Conservation (phyloP, 768 basidiomycete genomes). For the Xanthoconium stramineum region DNA sequence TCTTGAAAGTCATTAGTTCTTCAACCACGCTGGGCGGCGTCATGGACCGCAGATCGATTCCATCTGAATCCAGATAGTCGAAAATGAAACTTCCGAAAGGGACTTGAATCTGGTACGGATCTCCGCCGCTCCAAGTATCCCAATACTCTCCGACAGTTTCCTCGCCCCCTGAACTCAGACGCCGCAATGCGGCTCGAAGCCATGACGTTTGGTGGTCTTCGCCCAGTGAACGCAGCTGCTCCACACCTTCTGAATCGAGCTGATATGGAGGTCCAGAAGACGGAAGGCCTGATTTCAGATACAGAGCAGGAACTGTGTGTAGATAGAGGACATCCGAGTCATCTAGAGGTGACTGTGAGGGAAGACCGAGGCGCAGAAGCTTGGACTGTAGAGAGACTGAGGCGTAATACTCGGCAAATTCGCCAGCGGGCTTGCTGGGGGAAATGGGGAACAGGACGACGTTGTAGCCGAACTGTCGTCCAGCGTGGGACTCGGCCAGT, state of each 20-base stretch:
- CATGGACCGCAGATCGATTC: background rate
- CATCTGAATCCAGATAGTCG: background rate
- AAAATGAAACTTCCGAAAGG: background rate
- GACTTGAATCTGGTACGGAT: background rate
- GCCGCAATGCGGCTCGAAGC: background rate
- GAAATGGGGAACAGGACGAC: background rate
- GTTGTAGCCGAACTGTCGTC: background rate
- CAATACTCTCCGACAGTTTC: background rate
- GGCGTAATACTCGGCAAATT: background rate
- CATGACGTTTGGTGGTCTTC: background rate
- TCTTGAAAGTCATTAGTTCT: background rate
- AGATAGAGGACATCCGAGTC: background rate
- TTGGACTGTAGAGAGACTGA: background rate
- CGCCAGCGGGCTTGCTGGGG: background rate
- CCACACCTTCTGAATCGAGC: background rate
- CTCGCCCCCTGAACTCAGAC: background rate
- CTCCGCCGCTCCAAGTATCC: background rate
- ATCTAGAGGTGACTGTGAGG: background rate
- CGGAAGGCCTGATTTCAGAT: background rate
- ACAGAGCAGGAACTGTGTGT: background rate
- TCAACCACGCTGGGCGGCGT: background rate
- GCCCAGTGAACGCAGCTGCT: background rate
- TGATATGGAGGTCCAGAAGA: background rate
- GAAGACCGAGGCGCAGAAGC: background rate
- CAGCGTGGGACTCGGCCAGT: background rate